These are phyloP conservation scores for Benincasa hispida DNA, from an alignment of 306 rosid species.

Conservation along the genomic window DNA sequence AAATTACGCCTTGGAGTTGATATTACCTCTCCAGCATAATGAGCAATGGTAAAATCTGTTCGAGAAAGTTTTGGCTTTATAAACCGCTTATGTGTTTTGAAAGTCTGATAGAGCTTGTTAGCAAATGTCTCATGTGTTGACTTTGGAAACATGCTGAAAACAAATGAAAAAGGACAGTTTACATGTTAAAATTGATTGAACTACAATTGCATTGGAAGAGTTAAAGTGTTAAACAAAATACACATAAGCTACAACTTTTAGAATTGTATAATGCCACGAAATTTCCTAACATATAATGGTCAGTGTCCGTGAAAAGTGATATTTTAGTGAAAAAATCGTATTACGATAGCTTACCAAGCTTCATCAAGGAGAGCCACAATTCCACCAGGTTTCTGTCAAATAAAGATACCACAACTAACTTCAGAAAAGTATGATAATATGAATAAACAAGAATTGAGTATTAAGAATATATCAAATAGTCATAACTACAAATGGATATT, in stretches of 20 bases:
- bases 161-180: conserved; percentile 4
- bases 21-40: conserved; percentile 97
- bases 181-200: conserved; percentile 8
- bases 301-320: background rate
- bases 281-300: background rate
- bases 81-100: conserved; percentile 82
- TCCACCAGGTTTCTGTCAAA: conserved; percentile 95
- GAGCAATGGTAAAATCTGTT: conserved; percentile 73
- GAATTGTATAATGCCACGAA: background rate
- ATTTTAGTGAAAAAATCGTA: background rate
- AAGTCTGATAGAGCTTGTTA: conserved; percentile 97
- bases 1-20: conserved; percentile 12
- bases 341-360: conserved; percentile 68
- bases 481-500: background rate
- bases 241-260: background rate
- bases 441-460: background rate
- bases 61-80: conserved; percentile 95
- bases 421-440: background rate
- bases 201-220: background rate
- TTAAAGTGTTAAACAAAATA: background rate
- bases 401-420: conserved; percentile 15
- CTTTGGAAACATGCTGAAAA: conserved; percentile 99
- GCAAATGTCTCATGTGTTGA: conserved; percentile 98
- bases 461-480: background rate
- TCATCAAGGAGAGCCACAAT: conserved; percentile 94